Percentiles rank a stretch among this genome's conserved stretches.
Evolutionary conservation across 176 grass and related monocot species (phyloP).

Genomic region (Triticum monococcum): DNA sequence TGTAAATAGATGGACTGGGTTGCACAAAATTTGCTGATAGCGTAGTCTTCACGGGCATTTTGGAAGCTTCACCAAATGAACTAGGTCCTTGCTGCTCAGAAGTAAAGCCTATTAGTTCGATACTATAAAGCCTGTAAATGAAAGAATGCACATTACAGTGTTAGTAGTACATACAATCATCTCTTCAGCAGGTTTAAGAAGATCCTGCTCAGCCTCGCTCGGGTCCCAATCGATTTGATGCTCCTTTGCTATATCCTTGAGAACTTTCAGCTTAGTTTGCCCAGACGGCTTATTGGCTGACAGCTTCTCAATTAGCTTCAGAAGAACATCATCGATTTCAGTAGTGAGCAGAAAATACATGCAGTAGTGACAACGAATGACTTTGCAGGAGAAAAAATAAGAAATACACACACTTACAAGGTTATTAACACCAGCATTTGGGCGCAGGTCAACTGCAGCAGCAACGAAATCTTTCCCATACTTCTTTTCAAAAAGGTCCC

Average conservation of each 20-base stretch:
- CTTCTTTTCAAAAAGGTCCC: conserved; percentile 87
- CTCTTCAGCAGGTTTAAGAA: conserved; percentile 84
- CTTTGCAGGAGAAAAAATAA: not conserved
- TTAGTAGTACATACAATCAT: conserved; percentile 40
- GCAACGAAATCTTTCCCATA: conserved; percentile 91
- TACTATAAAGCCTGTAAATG: not conserved
- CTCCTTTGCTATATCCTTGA: conserved; percentile 95
- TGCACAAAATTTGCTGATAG: conserved; percentile 20
- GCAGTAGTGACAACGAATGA: not conserved
- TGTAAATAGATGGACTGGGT: conserved; percentile 36
- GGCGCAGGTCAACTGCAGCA: conserved; percentile 72
- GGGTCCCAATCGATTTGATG: conserved; percentile 82
- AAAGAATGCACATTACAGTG: conserved; percentile 12
- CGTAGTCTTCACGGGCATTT: conserved; percentile 57
- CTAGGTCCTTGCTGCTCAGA: conserved; percentile 68
- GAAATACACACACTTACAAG: conserved; percentile 46
- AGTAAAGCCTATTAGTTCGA: conserved; percentile 29
- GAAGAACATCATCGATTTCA: conserved; percentile 13
- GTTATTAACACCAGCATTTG: conserved; percentile 80
- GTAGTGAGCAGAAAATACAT: conserved; percentile 20
- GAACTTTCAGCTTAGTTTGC: conserved; percentile 75
- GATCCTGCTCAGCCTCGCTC: conserved; percentile 76
- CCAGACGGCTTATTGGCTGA: conserved; percentile 89
- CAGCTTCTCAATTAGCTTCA: conserved; percentile 94
- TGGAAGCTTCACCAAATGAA: conserved; percentile 59